These are phyloP conservation scores for Rhynchosporium agropyri DNA, from an alignment of 2,329 filamentous ascomycete genomes.

Conservation along the genomic window DNA sequence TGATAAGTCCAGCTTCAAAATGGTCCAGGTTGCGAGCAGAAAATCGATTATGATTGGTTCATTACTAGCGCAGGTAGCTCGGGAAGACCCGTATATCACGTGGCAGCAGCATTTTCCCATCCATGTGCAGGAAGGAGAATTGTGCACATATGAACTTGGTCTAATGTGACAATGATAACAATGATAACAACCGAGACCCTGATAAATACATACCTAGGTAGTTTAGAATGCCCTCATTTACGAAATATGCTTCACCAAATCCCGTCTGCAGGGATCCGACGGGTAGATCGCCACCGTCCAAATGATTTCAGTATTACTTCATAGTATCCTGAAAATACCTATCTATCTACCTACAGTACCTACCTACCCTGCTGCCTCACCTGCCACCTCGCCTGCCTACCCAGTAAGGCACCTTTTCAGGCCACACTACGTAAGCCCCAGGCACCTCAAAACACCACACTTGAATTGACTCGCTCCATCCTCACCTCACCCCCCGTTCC, in stretches of 20 bases:
- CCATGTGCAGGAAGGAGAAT: too few species aligned
- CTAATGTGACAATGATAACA: too few species aligned
- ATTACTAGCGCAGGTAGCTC: not conserved
- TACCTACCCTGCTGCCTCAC: too few species aligned
- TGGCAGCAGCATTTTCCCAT: constrained; percentile 14
- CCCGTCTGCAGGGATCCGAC: constrained; percentile 11
- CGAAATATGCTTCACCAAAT: not conserved
- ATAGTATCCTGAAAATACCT: too few species aligned
- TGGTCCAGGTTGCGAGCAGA: constrained; percentile 5
- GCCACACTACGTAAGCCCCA: not conserved
- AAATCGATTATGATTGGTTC: constrained; percentile 14
- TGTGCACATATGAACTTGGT: too few species aligned
- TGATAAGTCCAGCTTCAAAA: not conserved
- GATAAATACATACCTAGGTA: too few species aligned
- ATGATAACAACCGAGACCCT: too few species aligned
- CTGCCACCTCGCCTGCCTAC: not conserved
- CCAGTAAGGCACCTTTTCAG: not conserved
- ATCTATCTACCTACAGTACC: too few species aligned
- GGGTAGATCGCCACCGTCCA: constrained; percentile 4
- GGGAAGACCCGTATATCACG: constrained; percentile 17
- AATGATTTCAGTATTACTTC: too few species aligned
- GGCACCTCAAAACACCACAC: not conserved
- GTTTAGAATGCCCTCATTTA: not conserved
- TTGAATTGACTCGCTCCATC: not conserved
- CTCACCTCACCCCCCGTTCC: not conserved